A percentile compares a stretch with the other conserved stretches of the same genome.
Evolutionary conservation across 331 rosid species (phyloP).

Genomic region (Quercus lobata): DNA sequence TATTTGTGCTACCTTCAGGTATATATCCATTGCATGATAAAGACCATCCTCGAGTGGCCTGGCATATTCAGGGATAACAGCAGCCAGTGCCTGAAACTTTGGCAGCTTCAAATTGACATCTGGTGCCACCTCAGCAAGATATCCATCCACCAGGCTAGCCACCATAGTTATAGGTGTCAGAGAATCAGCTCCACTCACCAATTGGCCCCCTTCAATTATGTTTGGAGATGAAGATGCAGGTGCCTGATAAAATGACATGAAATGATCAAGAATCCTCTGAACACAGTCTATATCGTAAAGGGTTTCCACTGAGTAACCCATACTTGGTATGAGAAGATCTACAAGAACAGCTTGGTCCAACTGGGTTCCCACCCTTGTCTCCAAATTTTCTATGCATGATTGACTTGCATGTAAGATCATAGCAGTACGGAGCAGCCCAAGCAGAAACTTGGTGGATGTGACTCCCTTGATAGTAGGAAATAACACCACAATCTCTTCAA

Average conservation of each 20-base stretch:
- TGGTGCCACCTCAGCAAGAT: constrained; percentile 87
- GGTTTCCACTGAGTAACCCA: constrained; percentile 73
- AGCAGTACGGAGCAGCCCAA: constrained; percentile 61
- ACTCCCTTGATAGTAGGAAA: constrained; percentile 60
- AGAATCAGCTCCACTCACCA: constrained; percentile 40
- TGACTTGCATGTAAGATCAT: constrained; percentile 58
- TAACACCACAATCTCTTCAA: constrained; percentile 68
- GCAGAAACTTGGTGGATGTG: constrained; percentile 60
- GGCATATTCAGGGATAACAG: constrained; percentile 70
- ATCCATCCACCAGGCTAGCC: constrained; percentile 71
- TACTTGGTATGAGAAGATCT: constrained; percentile 79
- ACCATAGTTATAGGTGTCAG: constrained; percentile 55
- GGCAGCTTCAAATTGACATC: constrained; percentile 65
- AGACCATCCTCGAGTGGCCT: constrained; percentile 76
- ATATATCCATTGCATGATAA: constrained; percentile 79
- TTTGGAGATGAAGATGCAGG: neutral
- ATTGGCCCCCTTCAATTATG: constrained; percentile 44
- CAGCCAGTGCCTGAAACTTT: constrained; percentile 70
- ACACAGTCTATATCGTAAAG: constrained; percentile 77
- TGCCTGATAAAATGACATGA: constrained; percentile 41
- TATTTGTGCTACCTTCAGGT: constrained; percentile 60
- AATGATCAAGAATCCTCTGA: constrained; percentile 83
- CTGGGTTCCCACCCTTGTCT: constrained; percentile 66
- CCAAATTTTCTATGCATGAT: constrained; percentile 60
- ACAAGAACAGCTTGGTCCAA: constrained; percentile 66